These are phyloP conservation scores for Berberis thunbergii DNA, from an alignment of 164 flowering plant species.

Conservation along the genomic window DNA sequence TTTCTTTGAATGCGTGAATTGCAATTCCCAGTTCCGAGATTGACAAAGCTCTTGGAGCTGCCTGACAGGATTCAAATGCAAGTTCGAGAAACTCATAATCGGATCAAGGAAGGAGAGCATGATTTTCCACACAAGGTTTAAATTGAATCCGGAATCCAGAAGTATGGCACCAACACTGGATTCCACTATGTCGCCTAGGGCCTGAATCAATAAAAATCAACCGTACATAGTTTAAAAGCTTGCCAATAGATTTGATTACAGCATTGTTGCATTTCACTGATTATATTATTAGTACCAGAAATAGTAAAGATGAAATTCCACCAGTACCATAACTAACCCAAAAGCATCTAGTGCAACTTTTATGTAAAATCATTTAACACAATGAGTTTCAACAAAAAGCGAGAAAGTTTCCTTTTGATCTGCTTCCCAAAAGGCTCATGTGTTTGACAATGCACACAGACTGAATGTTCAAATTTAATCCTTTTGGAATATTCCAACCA, in stretches of 20 bases:
- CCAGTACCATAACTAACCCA: too few relatives aligned
- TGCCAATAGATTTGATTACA: background rate
- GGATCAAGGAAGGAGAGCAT: slow-evolving; percentile 63
- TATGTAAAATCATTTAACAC: too few relatives aligned
- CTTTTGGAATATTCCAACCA: too few relatives aligned
- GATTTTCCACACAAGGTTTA: slow-evolving; percentile 50
- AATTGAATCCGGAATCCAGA: slow-evolving; percentile 73
- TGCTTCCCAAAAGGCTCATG: background rate
- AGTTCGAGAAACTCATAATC: slow-evolving; percentile 34
- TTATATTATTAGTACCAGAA: too few relatives aligned
- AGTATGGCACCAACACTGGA: slow-evolving; percentile 84
- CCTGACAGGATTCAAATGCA: slow-evolving; percentile 62
- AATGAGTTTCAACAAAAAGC: too few relatives aligned
- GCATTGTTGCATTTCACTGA: too few relatives aligned
- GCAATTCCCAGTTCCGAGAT: slow-evolving; percentile 28
- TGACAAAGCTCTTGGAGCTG: slow-evolving; percentile 83
- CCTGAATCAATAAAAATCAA: slow-evolving; percentile 39
- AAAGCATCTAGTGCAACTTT: too few relatives aligned
- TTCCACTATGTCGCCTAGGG: slow-evolving; percentile 90
- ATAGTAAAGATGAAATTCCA: too few relatives aligned
- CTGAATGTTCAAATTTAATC: background rate
- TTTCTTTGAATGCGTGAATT: slow-evolving; percentile 26
- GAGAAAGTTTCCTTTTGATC: background rate
- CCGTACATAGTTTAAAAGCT: background rate
- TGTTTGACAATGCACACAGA: background rate